Evolutionary conservation across 768 basidiomycete species (phyloP), one percentile per base, ranked within the genome.

Genomic region (Antrodiella citrinella): DNA sequence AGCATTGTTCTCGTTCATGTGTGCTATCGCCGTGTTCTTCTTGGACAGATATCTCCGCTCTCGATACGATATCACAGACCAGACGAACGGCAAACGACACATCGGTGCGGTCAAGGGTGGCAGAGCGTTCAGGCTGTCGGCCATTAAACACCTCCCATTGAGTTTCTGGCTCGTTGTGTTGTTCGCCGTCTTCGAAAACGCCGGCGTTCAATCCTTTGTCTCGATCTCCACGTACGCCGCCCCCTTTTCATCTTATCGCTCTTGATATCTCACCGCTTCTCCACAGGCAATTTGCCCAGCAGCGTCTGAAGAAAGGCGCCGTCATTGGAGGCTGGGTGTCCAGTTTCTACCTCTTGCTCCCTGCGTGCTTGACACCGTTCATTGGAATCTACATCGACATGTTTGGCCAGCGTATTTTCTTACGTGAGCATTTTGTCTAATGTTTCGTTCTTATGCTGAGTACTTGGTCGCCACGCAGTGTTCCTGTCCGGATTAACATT

Each of bases 321-420:
- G 66, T 72, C 48, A 64, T 72, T 26, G 69, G 69, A n/a, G 70
- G 71, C 50, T 72, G 71, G 71, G 71, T 71, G 10, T 69, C 70
- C 3, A 70, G 67, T 52, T 68, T 72, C 60, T 72, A 71, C 57
- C 57, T 72, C 38, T 59, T 72, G 39, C 64, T 72, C 5, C 71
- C 71, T 1, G 66, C 66, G 4, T 65, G 65, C 44, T 51, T 71
- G 51, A 71, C 69, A 3, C 71, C 71, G 24, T 69, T 72, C 59
- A 48, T 70, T 38, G 70, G 71, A 22, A 61, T 71, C 46, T 70
- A 69, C 55, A 67, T 72, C 45, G 71, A 72, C 57, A 56, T 63
- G 7, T 67, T 59, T 48, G 71, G 71, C 13, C 63, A 69, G 48
- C 65, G 71, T 10, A 62, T 72, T 15, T 60, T 65, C 19, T 67